Percentiles rank a stretch among this genome's conserved stretches.
phyloP scores from a whole-genome alignment of 345 rosid species.

The Syzygium grande region DNA sequence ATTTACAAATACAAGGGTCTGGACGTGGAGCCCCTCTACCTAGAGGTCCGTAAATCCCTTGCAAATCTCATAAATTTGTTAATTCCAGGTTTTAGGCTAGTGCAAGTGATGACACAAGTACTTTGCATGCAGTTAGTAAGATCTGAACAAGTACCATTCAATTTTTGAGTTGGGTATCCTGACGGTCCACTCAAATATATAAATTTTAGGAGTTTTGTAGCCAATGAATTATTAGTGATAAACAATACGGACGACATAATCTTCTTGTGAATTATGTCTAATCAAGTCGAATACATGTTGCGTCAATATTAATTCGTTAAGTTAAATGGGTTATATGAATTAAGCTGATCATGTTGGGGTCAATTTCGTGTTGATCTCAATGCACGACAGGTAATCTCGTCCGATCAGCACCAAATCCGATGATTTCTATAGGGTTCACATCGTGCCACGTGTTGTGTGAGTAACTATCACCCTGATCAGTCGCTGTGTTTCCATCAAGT shows the following conservation, averaged over 20 bases:
- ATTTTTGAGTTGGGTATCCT: neutral
- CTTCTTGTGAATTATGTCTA: neutral
- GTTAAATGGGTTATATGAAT: neutral
- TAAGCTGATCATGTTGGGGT: too few species aligned
- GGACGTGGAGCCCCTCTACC: neutral
- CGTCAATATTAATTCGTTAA: neutral
- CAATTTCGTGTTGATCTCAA: too few species aligned
- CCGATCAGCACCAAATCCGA: neutral
- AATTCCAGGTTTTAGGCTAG: neutral
- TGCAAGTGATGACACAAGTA: neutral
- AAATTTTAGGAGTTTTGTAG: neutral
- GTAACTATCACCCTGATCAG: neutral
- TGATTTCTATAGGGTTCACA: neutral
- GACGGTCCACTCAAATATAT: neutral
- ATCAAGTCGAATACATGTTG: too few species aligned
- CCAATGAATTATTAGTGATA: neutral
- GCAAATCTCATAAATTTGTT: too few species aligned
- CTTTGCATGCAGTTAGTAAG: neutral
- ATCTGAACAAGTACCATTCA: fast-evolving
- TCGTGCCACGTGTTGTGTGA: neutral
- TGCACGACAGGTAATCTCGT: too few species aligned
- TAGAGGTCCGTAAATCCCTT: neutral
- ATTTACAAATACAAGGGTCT: neutral
- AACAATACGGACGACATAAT: neutral
- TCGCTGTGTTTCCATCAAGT: neutral